A percentile compares a stretch with the other conserved stretches of the same genome.
Evolutionary conservation across 2,329 filamentous ascomycete genomes (phyloP).

Genomic region (Xylaria sp.): DNA sequence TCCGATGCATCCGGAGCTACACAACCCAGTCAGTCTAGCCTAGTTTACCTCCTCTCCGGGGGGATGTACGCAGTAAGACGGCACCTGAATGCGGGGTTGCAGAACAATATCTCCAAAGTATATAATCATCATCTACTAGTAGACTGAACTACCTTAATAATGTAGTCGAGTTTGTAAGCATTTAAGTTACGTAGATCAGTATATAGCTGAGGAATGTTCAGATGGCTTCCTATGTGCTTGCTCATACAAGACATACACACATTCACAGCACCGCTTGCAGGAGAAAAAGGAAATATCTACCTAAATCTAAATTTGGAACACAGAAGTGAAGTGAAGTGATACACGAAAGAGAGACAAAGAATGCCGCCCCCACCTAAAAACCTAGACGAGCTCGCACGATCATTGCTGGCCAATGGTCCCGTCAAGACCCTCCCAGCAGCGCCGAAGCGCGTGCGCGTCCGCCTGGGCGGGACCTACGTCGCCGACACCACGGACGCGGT

Average conservation of each 20-base stretch:
- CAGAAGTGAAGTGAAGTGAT: background rate
- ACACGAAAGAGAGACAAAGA: background rate
- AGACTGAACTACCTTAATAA: too few relatives aligned
- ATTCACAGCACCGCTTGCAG: too few relatives aligned
- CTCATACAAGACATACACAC: too few relatives aligned
- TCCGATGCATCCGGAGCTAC: background rate
- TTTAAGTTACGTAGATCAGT: too few relatives aligned
- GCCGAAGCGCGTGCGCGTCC: conserved; percentile 49
- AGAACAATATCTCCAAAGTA: background rate
- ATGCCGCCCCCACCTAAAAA: conserved; percentile 34
- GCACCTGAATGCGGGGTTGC: background rate
- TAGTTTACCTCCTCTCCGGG: background rate
- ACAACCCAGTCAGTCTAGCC: background rate
- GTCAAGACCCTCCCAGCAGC: conserved; percentile 47
- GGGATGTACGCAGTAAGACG: background rate
- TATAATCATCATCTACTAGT: background rate
- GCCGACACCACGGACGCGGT: conserved; percentile 51
- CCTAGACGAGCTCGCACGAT: conserved; percentile 44
- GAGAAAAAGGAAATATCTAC: too few relatives aligned
- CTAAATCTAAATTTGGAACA: background rate
- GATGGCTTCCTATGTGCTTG: too few relatives aligned
- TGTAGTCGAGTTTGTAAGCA: too few relatives aligned
- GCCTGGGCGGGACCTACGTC: conserved; percentile 46
- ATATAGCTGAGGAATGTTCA: too few relatives aligned
- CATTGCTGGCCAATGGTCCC: conserved; percentile 46